These are phyloP conservation scores for Fusarium verticillioides DNA, from an alignment of 2,329 filamentous ascomycete genomes.

Conservation along the genomic window DNA sequence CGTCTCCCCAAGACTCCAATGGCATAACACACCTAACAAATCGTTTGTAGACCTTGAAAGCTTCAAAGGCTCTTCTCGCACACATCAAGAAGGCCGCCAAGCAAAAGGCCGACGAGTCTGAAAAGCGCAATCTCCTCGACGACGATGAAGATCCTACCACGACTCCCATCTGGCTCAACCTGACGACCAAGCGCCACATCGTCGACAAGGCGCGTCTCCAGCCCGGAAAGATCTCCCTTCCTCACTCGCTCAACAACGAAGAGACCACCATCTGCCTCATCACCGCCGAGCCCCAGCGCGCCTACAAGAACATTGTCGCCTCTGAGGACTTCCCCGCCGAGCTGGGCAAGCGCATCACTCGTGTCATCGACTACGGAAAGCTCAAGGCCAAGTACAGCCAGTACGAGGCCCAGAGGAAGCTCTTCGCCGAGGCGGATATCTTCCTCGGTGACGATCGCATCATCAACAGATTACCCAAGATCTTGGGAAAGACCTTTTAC, in stretches of 20 bases:
- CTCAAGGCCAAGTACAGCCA: conserved; percentile 84
- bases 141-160: conserved; percentile 58
- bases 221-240: conserved; percentile 82
- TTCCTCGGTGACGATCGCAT: conserved; percentile 95
- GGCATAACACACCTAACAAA: conserved; percentile 11
- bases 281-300: conserved; percentile 81
- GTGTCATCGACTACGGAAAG: conserved; percentile 85
- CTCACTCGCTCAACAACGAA: conserved; percentile 77
- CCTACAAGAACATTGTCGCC: conserved; percentile 89
- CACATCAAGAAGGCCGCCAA: conserved; percentile 69
- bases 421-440: conserved; percentile 87
- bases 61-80: conserved; percentile 69
- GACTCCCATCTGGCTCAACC: conserved; percentile 69
- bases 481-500: conserved; percentile 94
- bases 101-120: conserved; percentile 56
- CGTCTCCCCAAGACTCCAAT: conserved; percentile 1
- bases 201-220: conserved; percentile 81
- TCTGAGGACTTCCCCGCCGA: conserved; percentile 76
- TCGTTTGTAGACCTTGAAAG: conserved; percentile 64
- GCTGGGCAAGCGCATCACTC: conserved; percentile 74
- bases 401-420: conserved; percentile 87
- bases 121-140: conserved; percentile 68
- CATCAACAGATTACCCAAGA: conserved; percentile 75
- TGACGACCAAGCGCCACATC: conserved; percentile 74
- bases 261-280: conserved; percentile 84